A percentile compares a stretch with the other conserved stretches of the same genome.
These are phyloP conservation scores for Linum lewisii DNA, from an alignment of 345 rosid genomes.

Conservation along the genomic window DNA sequence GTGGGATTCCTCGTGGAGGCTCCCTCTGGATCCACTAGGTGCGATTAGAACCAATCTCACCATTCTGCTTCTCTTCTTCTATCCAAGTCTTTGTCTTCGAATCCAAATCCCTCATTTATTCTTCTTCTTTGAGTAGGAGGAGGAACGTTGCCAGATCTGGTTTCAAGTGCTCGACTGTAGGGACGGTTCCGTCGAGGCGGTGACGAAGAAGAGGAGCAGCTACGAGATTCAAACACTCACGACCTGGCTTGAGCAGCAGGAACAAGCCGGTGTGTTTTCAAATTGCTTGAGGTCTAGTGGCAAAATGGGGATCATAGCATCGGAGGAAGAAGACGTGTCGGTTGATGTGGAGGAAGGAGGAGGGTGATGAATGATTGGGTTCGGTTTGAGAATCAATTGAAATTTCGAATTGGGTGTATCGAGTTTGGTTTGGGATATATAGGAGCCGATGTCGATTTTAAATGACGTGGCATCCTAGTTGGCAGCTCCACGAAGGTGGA, in stretches of 20 bases:
- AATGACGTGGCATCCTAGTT: too few relatives aligned
- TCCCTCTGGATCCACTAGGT: too few relatives aligned
- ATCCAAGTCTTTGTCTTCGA: not conserved
- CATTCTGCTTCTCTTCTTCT: conserved; percentile 1
- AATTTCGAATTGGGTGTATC: too few relatives aligned
- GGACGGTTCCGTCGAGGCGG: not conserved
- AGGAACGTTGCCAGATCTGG: too few relatives aligned
- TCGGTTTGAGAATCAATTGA: too few relatives aligned
- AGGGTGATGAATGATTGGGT: too few relatives aligned
- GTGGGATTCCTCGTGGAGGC: conserved; percentile 46
- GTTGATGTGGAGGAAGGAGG: conserved; percentile 33
- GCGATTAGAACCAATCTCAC: too few relatives aligned
- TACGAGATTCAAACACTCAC: conserved; percentile 24
- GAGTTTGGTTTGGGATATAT: too few relatives aligned
- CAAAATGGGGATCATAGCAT: conserved; percentile 27
- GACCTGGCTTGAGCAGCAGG: conserved; percentile 28
- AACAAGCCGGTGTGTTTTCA: conserved; percentile 31
- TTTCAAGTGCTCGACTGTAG: conserved; percentile 12
- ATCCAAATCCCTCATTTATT: not conserved
- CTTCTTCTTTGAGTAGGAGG: conserved; percentile 1
- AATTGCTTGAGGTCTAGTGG: conserved; percentile 31
- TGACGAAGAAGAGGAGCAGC: conserved; percentile 4
- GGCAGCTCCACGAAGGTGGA: too few relatives aligned
- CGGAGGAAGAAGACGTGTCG: conserved; percentile 33
- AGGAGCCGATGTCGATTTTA: too few relatives aligned